A percentile compares a stretch with the other conserved stretches of the same genome.
These are phyloP conservation scores for Lasiodiplodia theobromae DNA, from an alignment of 2,329 filamentous ascomycete species.

Conservation along the genomic window DNA sequence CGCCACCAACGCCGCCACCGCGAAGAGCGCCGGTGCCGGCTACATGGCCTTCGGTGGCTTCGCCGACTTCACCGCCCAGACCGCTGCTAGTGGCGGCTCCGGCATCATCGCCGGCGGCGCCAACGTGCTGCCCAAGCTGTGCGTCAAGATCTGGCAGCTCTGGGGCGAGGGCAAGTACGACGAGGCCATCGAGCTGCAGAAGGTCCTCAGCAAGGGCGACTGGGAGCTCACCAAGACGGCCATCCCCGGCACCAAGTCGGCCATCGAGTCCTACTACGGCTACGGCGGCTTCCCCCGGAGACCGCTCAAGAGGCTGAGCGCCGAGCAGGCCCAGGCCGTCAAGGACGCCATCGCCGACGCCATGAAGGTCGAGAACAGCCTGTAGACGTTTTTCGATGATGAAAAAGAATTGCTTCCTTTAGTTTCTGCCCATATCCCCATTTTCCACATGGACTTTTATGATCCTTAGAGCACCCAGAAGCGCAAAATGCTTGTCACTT, in stretches of 20 bases:
- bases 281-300: constrained; percentile 80
- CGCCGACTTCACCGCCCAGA: constrained; percentile 86
- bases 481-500: constrained; percentile 11
- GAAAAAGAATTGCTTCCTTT: background rate
- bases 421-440: background rate
- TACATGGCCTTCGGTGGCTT: constrained; percentile 91
- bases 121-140: constrained; percentile 84
- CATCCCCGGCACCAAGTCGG: constrained; percentile 85
- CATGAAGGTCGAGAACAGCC: constrained; percentile 68
- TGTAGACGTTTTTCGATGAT: constrained; percentile 35
- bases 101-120: constrained; percentile 87
- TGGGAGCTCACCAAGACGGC: constrained; percentile 84
- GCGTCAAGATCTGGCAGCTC: constrained; percentile 79
- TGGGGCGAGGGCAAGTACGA: constrained; percentile 75
- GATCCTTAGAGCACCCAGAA: background rate
- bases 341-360: constrained; percentile 60
- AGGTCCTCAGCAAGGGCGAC: constrained; percentile 78
- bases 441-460: background rate
- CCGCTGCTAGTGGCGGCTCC: constrained; percentile 76
- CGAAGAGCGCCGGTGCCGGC: constrained; percentile 54
- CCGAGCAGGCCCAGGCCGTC: constrained; percentile 58
- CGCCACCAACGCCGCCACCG: constrained; percentile 74
- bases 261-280: constrained; percentile 79
- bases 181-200: constrained; percentile 78
- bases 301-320: constrained; percentile 72